Base-by-base conservation (phyloP, 805 yeast species). In the Ogataea saltuana region DNA sequence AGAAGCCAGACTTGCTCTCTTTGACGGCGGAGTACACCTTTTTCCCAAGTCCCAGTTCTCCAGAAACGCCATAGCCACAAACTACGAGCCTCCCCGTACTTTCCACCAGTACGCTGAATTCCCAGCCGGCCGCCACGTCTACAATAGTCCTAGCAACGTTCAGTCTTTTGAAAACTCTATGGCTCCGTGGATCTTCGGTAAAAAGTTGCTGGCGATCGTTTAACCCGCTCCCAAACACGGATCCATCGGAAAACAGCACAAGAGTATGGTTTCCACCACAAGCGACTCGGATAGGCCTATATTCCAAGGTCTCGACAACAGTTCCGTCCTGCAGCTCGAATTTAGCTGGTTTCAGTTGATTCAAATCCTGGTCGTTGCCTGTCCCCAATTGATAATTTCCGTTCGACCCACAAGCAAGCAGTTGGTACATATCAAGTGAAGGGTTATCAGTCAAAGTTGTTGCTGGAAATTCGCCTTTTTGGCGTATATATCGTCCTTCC, bases 211-310 rank as follows among this genome's bases (percentile, higher is more conserved):
- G 12, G 13, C 26, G 23, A 8, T 41, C 39, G 37, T 51, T 49
- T 7, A 44, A 28, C 3, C 97, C 97, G 38, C 78, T 53, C 0
- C 75, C 76, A 49, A 63, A 81, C 1, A 83, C 60, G 0, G 63
- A 59, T 1, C 91, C 91, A 35, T 71, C 63, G 1, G 63, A 67
- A 10, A 76, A 59, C 6, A 88, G 59, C 2, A 88, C 48, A 13
- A 87, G 53, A 0, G 95, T 83, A 59, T 91, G 97, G 54, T 90
- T 90, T 0, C 98, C 97, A 4, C 97, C 97, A 53, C 89, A 80
- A 0, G 71, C 74, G 10, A 89, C 68, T 50, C 70, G 68, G 37
- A 56, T 41, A 0, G 81, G 74, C n/a, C 39, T 48, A 2, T 8
- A 4, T 5, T 39, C 25, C 27, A 45, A 5, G 10, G 8, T 6